Conservation (phyloP, 768 basidiomycete genomes). For the Sarcodon aspratus region DNA sequence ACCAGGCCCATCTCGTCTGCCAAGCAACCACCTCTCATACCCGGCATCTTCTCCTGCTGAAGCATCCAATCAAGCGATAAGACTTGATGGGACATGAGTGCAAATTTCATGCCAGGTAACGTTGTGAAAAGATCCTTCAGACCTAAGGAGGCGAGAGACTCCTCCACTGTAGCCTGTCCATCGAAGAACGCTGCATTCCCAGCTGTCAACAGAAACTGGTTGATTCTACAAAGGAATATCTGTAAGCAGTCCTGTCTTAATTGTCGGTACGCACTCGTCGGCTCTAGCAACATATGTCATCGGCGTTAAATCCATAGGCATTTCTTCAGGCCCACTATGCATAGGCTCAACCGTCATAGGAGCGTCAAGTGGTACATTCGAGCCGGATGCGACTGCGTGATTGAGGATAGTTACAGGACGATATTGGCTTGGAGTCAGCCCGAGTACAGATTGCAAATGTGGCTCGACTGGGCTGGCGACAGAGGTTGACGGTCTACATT, state of each 20-base stretch:
- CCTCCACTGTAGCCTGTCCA: slow-evolving; percentile 45
- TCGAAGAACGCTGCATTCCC: slow-evolving; percentile 51
- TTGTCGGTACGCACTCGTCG: slow-evolving; percentile 32
- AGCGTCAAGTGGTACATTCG: slow-evolving; percentile 6
- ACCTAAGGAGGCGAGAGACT: slow-evolving; percentile 41
- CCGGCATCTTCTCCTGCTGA: slow-evolving; percentile 17
- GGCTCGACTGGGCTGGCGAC: slow-evolving; percentile 5
- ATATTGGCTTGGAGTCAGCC: background rate
- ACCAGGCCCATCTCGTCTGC: slow-evolving; percentile 42
- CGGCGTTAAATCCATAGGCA: slow-evolving; percentile 29
- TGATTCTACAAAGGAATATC: slow-evolving; percentile 25
- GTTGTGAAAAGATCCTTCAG: slow-evolving; percentile 33
- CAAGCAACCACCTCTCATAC: slow-evolving; percentile 18
- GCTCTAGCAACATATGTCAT: slow-evolving; percentile 32
- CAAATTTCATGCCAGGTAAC: slow-evolving; percentile 47
- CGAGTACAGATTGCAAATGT: background rate
- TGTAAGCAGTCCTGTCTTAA: background rate
- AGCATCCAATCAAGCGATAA: slow-evolving; percentile 39
- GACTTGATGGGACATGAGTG: slow-evolving; percentile 59
- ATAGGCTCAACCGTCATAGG: slow-evolving; percentile 1
- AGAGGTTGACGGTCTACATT: slow-evolving; percentile 2
- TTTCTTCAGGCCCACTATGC: slow-evolving; percentile 10
- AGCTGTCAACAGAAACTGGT: slow-evolving; percentile 40
- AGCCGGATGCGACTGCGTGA: slow-evolving; percentile 9
- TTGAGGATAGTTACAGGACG: background rate